A percentile compares a stretch with the other conserved stretches of the same genome.
Conservation (phyloP, 441 rosid genomes). For the Erodium texanum region DNA sequence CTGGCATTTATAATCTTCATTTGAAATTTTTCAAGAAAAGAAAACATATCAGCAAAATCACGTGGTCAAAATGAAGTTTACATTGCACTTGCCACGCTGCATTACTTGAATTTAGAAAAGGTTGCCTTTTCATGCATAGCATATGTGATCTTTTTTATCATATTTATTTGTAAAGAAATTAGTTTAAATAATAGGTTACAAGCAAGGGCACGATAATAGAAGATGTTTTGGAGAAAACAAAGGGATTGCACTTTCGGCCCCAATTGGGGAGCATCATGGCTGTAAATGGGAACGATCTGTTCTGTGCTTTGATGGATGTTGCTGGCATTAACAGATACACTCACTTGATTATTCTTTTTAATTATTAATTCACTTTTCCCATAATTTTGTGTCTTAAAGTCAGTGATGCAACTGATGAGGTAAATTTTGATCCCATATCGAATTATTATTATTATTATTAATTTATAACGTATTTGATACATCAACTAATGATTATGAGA, state of each 20-base stretch:
- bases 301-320: conserved; percentile 8
- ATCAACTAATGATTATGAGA: too few relatives aligned
- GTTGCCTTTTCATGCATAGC: not conserved
- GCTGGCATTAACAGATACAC: conserved; percentile 6
- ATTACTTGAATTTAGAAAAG: not conserved
- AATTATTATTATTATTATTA: too few relatives aligned
- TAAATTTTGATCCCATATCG: too few relatives aligned
- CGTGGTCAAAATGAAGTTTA: not conserved
- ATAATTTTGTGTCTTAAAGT: too few relatives aligned
- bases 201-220: conserved; percentile 7
- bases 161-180: not conserved
- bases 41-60: not conserved
- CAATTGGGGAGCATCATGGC: conserved; percentile 12
- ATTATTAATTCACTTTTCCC: not conserved
- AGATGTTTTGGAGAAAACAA: not conserved
- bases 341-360: not conserved
- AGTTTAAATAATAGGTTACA: not conserved
- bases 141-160: not conserved
- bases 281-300: conserved; percentile 4
- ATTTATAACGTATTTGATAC: too few relatives aligned
- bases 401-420: too few relatives aligned
- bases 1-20: too few relatives aligned
- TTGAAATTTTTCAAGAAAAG: too few relatives aligned
- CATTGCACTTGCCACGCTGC: not conserved
- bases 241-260: conserved; percentile 11